These are phyloP conservation scores for Scheffersomyces quercinus DNA, from an alignment of 1,139 yeast genomes.

Conservation along the genomic window DNA sequence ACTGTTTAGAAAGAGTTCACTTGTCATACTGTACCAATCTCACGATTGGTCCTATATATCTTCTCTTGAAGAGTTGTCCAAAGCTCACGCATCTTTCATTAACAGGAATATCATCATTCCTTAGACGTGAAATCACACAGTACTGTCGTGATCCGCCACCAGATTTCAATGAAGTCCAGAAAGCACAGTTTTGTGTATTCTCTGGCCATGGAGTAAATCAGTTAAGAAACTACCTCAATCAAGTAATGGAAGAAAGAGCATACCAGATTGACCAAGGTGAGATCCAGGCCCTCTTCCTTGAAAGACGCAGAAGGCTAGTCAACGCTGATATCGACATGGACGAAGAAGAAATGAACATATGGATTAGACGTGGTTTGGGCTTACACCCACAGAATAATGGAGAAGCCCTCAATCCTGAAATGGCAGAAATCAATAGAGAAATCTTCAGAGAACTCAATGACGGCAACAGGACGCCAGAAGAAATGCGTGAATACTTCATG, in stretches of 20 bases:
- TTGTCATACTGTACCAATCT: slow-evolving; percentile 86
- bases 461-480: slow-evolving; percentile 37
- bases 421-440: slow-evolving; percentile 35
- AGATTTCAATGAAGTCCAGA: slow-evolving; percentile 87
- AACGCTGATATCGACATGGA: slow-evolving; percentile 17
- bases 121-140: slow-evolving; percentile 80
- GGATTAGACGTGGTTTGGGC: slow-evolving; percentile 32
- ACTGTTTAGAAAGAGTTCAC: slow-evolving; percentile 87
- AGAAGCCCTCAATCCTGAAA: slow-evolving; percentile 20
- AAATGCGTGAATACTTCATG: slow-evolving; percentile 42
- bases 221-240: slow-evolving; percentile 61
- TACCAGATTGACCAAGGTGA: slow-evolving; percentile 44
- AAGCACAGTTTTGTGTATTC: slow-evolving; percentile 86
- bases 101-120: slow-evolving; percentile 88
- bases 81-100: slow-evolving; percentile 81
- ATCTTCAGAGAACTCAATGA: slow-evolving; percentile 35
- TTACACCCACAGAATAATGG: slow-evolving; percentile 18
- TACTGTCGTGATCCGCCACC: slow-evolving; percentile 95
- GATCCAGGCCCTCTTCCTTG: slow-evolving; percentile 34
- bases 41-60: slow-evolving; percentile 69
- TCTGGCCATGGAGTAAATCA: slow-evolving; percentile 85
- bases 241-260: slow-evolving; percentile 45
- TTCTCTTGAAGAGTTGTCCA: slow-evolving; percentile 77
- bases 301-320: slow-evolving; percentile 31
- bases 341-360: slow-evolving; percentile 12